Evolutionary conservation across 768 basidiomycete species (phyloP).

Genomic region (Leccinellum luteum): DNA sequence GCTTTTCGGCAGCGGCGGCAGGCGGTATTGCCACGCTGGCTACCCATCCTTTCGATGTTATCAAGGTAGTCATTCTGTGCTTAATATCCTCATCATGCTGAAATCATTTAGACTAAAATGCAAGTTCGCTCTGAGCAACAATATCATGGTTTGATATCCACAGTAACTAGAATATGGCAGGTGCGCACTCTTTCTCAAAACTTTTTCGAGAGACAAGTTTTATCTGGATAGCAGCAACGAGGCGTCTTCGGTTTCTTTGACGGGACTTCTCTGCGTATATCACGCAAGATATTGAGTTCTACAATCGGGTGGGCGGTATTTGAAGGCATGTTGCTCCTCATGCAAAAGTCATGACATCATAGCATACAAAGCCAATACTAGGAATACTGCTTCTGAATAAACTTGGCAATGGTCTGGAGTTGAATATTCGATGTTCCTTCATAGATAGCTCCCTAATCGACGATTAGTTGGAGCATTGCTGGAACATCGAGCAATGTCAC

Average conservation of each 20-base stretch:
- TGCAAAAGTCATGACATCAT: constrained; percentile 33
- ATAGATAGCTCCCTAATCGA: constrained; percentile 75
- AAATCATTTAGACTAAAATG: constrained; percentile 70
- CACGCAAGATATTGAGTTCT: constrained; percentile 85
- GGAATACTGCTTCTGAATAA: constrained; percentile 83
- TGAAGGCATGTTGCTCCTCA: constrained; percentile 68
- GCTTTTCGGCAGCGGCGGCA: constrained; percentile 71
- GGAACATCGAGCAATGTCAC: constrained; percentile 27
- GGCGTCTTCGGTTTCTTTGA: constrained; percentile 82
- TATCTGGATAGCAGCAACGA: constrained; percentile 69
- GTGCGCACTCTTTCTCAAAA: constrained; percentile 38
- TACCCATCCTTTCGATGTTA: constrained; percentile 92
- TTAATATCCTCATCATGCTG: not conserved
- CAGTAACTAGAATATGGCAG: constrained; percentile 63
- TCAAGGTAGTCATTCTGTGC: constrained; percentile 61
- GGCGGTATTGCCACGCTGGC: constrained; percentile 80
- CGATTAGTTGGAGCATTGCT: constrained; percentile 1
- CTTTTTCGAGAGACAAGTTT: not conserved
- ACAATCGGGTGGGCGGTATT: constrained; percentile 92
- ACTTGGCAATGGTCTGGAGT: constrained; percentile 91
- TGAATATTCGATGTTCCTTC: constrained; percentile 99
- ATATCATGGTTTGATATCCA: constrained; percentile 70
- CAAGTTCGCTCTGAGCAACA: constrained; percentile 80
- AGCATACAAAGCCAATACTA: constrained; percentile 25
- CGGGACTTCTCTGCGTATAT: constrained; percentile 77